These are phyloP conservation scores for Hortiboletus rubellus DNA, from an alignment of 1,284 basidiomycete species.

Conservation along the genomic window DNA sequence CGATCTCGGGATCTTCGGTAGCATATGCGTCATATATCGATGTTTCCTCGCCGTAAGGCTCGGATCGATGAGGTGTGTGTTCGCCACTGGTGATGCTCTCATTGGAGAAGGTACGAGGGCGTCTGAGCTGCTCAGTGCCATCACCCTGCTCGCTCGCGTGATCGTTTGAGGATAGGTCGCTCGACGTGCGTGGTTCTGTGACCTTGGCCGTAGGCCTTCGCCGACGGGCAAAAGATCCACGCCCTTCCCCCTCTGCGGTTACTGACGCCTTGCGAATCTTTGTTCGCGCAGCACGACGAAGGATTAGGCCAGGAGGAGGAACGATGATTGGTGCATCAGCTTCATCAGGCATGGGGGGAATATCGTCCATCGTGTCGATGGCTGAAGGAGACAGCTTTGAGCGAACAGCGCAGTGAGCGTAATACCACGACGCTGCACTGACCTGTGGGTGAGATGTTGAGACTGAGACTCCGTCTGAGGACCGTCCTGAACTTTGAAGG, in stretches of 20 bases:
- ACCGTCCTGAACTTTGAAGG: slow-evolving; percentile 81
- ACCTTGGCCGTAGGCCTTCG: slow-evolving; percentile 32
- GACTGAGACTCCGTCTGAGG: slow-evolving; percentile 83
- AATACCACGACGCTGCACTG: slow-evolving; percentile 39
- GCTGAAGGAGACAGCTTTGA: slow-evolving; percentile 41
- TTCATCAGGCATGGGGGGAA: slow-evolving; percentile 69
- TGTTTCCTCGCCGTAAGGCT: slow-evolving; percentile 75
- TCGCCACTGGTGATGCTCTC: slow-evolving; percentile 40
- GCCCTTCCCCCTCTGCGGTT: slow-evolving; percentile 67
- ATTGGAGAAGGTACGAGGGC: slow-evolving; percentile 48
- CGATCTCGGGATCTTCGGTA: slow-evolving; percentile 54
- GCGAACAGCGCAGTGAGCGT: slow-evolving; percentile 15
- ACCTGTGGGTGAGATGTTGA: slow-evolving; percentile 86
- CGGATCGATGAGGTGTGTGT: slow-evolving; percentile 45
- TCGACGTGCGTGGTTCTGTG: slow-evolving; percentile 51
- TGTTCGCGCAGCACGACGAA: slow-evolving; percentile 90
- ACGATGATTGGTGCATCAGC: slow-evolving; percentile 89
- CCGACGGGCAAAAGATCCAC: slow-evolving; percentile 63
- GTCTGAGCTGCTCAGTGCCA: slow-evolving; percentile 34
- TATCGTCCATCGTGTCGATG: slow-evolving; percentile 65
- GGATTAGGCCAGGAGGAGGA: slow-evolving; percentile 83
- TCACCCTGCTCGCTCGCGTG: slow-evolving; percentile 65
- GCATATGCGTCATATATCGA: slow-evolving; percentile 83
- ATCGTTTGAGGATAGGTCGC: slow-evolving; percentile 63
- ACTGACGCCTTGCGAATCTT: slow-evolving; percentile 91